Evolutionary conservation across 2,329 filamentous ascomycete species (phyloP).

Genomic region (Knoxdaviesia proteae): DNA sequence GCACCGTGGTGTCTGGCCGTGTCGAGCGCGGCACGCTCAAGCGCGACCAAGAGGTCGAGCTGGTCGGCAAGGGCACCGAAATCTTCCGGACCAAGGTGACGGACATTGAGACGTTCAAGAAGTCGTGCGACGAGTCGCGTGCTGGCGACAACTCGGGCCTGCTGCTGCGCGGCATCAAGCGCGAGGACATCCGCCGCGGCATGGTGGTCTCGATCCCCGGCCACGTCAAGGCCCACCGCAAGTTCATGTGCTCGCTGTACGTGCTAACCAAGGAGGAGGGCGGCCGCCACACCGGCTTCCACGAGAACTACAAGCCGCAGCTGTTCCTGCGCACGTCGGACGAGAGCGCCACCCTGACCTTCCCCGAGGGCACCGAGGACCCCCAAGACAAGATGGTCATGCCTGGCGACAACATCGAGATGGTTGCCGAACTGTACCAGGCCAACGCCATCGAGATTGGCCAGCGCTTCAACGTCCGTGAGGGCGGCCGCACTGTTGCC

Average conservation of each 20-base stretch:
- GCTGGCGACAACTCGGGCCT: slow-evolving; percentile 98
- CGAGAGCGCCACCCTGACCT: slow-evolving; percentile 57
- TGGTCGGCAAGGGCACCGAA: slow-evolving; percentile 65
- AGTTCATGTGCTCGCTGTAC: slow-evolving; percentile 93
- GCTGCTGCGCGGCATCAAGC: slow-evolving; percentile 83
- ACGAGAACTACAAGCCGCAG: slow-evolving; percentile 90
- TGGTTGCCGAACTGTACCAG: slow-evolving; percentile 70
- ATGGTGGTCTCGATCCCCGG: slow-evolving; percentile 85
- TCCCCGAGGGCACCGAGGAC: slow-evolving; percentile 68
- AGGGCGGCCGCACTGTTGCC: slow-evolving; percentile 79
- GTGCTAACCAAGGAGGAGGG: slow-evolving; percentile 95
- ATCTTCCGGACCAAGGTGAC: slow-evolving; percentile 98
- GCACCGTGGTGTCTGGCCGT: slow-evolving; percentile 90
- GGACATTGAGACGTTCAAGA: slow-evolving; percentile 99
- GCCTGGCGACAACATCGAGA: slow-evolving; percentile 98
- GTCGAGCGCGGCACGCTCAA: slow-evolving; percentile 90
- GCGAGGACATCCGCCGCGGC: slow-evolving; percentile 82
- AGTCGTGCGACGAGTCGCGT: slow-evolving; percentile 89
- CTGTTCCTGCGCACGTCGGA: slow-evolving; percentile 88
- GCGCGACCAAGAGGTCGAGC: slow-evolving; percentile 84
- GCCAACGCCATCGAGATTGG: slow-evolving; percentile 77
- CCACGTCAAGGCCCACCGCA: slow-evolving; percentile 63
- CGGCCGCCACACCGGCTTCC: slow-evolving; percentile 89
- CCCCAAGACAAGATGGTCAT: slow-evolving; percentile 63
- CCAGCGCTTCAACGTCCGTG: slow-evolving; percentile 94